These are phyloP conservation scores for Dactylellina parvicollis DNA, from an alignment of 2,329 filamentous ascomycete genomes.

Conservation along the genomic window DNA sequence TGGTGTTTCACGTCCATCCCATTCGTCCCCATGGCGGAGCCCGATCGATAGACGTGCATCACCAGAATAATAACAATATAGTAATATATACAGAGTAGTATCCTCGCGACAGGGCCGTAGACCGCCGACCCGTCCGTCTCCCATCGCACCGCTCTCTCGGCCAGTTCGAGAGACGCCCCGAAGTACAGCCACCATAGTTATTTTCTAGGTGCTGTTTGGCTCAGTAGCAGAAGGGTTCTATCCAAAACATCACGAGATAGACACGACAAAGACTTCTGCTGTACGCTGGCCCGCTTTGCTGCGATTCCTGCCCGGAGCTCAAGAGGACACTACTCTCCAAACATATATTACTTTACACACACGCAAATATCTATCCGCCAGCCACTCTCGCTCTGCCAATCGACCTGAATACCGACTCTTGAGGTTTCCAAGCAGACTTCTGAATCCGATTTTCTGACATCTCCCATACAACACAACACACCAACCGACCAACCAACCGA, in stretches of 20 bases:
- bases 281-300: constrained; percentile 30
- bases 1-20: constrained; percentile 27
- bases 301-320: constrained; percentile 34
- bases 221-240: constrained; percentile 53
- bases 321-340: not conserved
- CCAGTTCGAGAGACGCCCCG: constrained; percentile 4
- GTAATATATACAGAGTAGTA: too few species aligned
- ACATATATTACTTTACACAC: not conserved
- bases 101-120: constrained; percentile 11
- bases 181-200: constrained; percentile 1
- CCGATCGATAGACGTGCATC: constrained; percentile 26
- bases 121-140: constrained; percentile 19
- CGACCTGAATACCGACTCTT: not conserved
- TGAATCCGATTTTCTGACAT: not conserved
- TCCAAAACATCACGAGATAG: constrained; percentile 49
- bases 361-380: not conserved
- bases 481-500: not conserved
- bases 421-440: not conserved
- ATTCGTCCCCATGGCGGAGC: not conserved
- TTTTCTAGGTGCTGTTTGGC: constrained; percentile 3
- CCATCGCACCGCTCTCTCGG: constrained; percentile 4
- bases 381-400: not conserved
- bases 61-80: not conserved
- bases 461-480: constrained; percentile 42
- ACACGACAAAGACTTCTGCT: constrained; percentile 55